Evolutionary conservation across 768 basidiomycete species (phyloP).

Genomic region (Tephrocybe sp.): DNA sequence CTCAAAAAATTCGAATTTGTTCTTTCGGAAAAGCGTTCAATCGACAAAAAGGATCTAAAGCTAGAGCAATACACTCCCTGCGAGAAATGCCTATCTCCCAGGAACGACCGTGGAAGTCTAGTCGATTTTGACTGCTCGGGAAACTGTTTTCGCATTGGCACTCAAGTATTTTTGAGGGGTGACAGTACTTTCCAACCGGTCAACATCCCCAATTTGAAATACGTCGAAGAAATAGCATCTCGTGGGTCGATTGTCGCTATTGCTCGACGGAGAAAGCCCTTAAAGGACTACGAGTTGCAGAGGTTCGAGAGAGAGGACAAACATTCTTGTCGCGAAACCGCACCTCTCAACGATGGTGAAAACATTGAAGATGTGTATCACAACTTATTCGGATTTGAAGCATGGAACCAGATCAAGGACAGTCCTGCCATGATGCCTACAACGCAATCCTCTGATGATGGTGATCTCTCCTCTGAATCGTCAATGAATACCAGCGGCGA

Average conservation of each 20-base stretch:
- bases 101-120: not conserved
- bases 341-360: not conserved
- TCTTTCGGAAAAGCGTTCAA: not conserved
- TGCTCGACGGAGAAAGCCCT: constrained; percentile 1
- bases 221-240: not conserved
- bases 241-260: constrained; percentile 2
- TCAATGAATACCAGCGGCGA: not conserved
- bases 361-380: not conserved
- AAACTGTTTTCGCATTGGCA: constrained; percentile 2
- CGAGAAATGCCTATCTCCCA: not conserved
- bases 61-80: constrained; percentile 1
- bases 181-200: not conserved
- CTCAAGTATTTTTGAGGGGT: not conserved
- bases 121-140: not conserved
- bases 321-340: not conserved
- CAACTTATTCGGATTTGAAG: not conserved
- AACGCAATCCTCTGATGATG: not conserved
- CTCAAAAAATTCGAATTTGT: not conserved
- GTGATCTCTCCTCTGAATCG: not conserved
- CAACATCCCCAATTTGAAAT: not conserved
- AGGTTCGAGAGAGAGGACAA: not conserved
- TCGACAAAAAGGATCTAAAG: not conserved
- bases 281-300: constrained; percentile 1
- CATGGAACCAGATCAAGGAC: not conserved
- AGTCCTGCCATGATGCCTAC: not conserved